These are phyloP conservation scores for Plasmopara halstedii DNA, from an alignment of 352 stramenopile genomes.

Conservation along the genomic window DNA sequence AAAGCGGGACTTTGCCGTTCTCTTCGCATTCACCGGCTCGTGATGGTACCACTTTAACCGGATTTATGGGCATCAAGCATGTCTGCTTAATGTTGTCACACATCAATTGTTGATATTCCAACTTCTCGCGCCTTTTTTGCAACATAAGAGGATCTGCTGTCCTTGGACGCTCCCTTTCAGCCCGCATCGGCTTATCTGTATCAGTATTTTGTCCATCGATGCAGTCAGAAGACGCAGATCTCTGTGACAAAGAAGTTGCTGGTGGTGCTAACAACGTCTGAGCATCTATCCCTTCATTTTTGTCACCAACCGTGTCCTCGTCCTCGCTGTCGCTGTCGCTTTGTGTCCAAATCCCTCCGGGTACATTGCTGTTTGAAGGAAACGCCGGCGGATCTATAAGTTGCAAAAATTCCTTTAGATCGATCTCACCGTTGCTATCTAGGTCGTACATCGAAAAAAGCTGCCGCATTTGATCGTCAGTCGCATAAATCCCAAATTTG, in stretches of 20 bases:
- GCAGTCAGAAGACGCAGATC: constrained; percentile 2
- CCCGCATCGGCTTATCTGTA: not conserved
- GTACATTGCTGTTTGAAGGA: constrained; percentile 42
- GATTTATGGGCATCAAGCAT: constrained; percentile 27
- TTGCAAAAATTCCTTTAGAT: constrained; percentile 72
- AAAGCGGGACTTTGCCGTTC: not conserved
- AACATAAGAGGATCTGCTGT: constrained; percentile 56
- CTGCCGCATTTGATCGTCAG: constrained; percentile 59
- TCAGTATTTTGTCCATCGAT: constrained; percentile 3
- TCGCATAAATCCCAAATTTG: constrained; percentile 74
- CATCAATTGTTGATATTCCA: constrained; percentile 25
- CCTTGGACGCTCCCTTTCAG: constrained; percentile 47
- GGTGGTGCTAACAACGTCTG: not conserved
- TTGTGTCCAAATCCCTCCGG: constrained; percentile 49
- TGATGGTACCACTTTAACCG: constrained; percentile 17
- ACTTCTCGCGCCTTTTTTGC: constrained; percentile 50
- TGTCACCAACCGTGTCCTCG: constrained; percentile 14
- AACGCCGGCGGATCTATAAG: constrained; percentile 60
- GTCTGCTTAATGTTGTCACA: constrained; percentile 11
- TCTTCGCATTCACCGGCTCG: constrained; percentile 7
- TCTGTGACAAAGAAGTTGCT: not conserved
- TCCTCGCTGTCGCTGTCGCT: constrained; percentile 6
- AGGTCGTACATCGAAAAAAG: constrained; percentile 57
- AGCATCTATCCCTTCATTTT: not conserved
- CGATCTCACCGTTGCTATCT: constrained; percentile 62